phyloP scores from a whole-genome alignment of 2,329 filamentous ascomycete species.

The Macroventuria anomochaeta region DNA sequence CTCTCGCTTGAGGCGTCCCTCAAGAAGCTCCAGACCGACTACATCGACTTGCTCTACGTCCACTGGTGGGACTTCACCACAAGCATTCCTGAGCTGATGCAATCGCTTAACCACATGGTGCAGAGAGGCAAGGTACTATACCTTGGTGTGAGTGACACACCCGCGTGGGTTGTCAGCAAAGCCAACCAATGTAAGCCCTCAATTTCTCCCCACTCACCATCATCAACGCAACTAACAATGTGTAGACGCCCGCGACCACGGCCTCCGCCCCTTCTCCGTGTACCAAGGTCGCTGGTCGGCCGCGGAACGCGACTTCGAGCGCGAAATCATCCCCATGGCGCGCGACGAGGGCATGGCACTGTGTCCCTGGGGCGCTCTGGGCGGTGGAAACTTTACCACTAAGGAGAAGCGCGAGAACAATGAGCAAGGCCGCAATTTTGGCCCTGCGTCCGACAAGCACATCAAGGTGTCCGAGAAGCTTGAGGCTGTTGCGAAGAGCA shows the following conservation, averaged over 20 bases:
- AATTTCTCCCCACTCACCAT: too few species aligned
- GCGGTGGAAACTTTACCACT: conserved; percentile 54
- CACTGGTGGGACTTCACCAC: conserved; percentile 53
- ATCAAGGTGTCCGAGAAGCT: conserved; percentile 63
- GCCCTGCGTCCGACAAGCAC: conserved; percentile 56
- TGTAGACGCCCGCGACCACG: conserved; percentile 60
- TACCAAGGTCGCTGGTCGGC: conserved; percentile 72
- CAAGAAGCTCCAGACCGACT: conserved; percentile 52
- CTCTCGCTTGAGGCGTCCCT: conserved; percentile 49
- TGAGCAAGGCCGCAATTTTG: conserved; percentile 47
- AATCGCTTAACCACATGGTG: conserved; percentile 46
- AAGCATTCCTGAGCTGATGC: conserved; percentile 48
- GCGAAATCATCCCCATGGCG: conserved; percentile 73
- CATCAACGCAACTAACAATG: neutral
- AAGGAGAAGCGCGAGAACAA: conserved; percentile 48
- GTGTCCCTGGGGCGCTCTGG: conserved; percentile 62
- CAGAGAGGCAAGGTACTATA: conserved; percentile 49
- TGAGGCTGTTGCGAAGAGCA: conserved; percentile 63
- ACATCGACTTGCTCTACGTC: conserved; percentile 51
- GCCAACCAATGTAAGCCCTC: conserved; percentile 52
- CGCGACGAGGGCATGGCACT: conserved; percentile 68
- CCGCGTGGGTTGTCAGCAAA: conserved; percentile 54
- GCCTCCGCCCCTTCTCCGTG: conserved; percentile 54
- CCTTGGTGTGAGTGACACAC: conserved; percentile 48
- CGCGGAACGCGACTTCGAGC: conserved; percentile 69